phyloP scores from a whole-genome alignment of 73 alveolate genomes.

The Paramecium sonneborni region DNA sequence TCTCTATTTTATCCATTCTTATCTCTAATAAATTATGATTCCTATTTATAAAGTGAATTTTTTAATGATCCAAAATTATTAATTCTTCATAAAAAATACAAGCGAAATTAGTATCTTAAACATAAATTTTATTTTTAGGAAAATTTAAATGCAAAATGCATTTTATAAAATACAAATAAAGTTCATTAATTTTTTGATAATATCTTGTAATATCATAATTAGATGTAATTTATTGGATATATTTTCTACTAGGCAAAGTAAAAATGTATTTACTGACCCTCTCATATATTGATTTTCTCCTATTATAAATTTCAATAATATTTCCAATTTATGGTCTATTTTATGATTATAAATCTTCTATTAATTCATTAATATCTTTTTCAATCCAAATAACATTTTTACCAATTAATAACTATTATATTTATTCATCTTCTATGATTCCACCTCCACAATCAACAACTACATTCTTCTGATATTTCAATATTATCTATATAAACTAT shows the following conservation, averaged over 20 bases:
- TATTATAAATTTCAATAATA: background rate
- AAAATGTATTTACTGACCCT: background rate
- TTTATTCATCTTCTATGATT: constrained; percentile 14
- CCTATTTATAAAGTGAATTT: background rate
- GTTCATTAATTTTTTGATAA: background rate
- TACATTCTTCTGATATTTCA: background rate
- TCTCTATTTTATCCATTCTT: background rate
- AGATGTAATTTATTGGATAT: background rate
- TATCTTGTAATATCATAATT: constrained; percentile 2
- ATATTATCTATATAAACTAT: constrained; percentile 17
- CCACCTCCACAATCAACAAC: constrained; percentile 52
- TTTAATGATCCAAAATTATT: background rate
- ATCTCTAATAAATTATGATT: constrained; percentile 12
- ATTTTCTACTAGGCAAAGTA: background rate
- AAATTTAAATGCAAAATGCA: background rate
- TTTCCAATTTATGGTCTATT: constrained; percentile 10
- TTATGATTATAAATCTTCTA: background rate
- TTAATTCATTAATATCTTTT: background rate
- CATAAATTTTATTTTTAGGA: background rate
- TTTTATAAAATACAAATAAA: background rate
- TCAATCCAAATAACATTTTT: constrained; percentile 31
- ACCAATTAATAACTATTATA: background rate
- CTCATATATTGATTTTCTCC: background rate
- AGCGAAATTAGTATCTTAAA: background rate
- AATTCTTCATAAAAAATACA: constrained; percentile 22